Base-by-base conservation (phyloP, 208 protist species). In the Leptomonas pyrrhocoris region DNA sequence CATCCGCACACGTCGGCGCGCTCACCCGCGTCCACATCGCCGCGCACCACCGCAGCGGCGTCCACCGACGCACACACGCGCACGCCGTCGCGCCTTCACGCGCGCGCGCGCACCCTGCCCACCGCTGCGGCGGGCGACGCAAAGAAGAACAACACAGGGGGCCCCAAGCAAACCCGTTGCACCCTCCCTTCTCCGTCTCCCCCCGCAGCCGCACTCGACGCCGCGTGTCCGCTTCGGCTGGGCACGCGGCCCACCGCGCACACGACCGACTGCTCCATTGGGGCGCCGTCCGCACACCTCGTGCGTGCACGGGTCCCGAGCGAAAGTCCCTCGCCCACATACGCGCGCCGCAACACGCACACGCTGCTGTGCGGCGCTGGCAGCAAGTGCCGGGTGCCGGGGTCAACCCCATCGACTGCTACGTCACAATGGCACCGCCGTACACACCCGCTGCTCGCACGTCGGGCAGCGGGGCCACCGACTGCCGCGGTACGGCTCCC, bases 241-340 rank as follows among this genome's bases (percentile, higher is more conserved):
- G 19, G 36, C 40, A 23, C 50, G 63, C 48, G 65, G 53, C 42
- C 65, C 53, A 55, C 54, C 54, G 65, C 65, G 65, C 65, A 70
- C 65, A 62, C 42, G 65, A 70, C 54, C 43, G 65, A 70, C 65
- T 70, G 65, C 65, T 70, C 54, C 51, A 70, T 53, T 70, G 65
- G 65, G 65, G 65, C 65, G 65, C 54, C 65, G 65, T 40, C 43
- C 54, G 65, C 65, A 57, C 31, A 30, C 43, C 57, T 72, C 40
- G 61, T 64, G 54, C 49, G 38, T 30, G 61, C 42, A 76, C 76
- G 71, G 81, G 80, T 86, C 81, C 84, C 63, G 84, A 90, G 84
- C 77, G 34, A 90, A 90, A 90, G 84, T 90, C 84, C 84, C 84
- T 90, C 84, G 76, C 75, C 81, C 81, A 67, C 28, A 55, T 38